These are phyloP conservation scores for Pseudonitzschia delicatissima DNA, from an alignment of 108 stramenopile species.

Conservation along the genomic window DNA sequence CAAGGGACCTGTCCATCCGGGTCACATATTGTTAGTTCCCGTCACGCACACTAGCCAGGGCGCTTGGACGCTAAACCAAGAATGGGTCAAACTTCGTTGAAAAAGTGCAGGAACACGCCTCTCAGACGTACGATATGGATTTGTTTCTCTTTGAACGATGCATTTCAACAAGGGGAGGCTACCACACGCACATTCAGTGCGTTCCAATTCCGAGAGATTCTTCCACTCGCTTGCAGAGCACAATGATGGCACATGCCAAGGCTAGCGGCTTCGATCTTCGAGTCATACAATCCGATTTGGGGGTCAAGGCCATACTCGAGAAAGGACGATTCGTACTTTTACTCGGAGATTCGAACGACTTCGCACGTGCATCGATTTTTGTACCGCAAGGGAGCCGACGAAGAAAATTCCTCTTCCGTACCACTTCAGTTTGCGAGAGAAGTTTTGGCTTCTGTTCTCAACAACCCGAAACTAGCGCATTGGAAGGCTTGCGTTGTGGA, in stretches of 20 bases:
- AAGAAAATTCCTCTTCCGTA: conserved; percentile 19
- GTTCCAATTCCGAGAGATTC: conserved; percentile 51
- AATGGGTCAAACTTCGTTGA: conserved; percentile 52
- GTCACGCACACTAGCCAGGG: conserved; percentile 67
- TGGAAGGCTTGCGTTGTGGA: conserved; percentile 85
- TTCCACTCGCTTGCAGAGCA: conserved; percentile 39
- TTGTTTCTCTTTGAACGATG: conserved; percentile 87
- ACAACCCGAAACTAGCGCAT: conserved; percentile 63
- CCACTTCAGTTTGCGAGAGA: conserved; percentile 91
- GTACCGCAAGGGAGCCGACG: conserved; percentile 29
- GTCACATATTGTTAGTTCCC: conserved; percentile 85
- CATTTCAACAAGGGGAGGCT: conserved; percentile 85
- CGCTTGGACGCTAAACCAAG: conserved; percentile 45
- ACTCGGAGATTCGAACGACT: conserved; percentile 27
- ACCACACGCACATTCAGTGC: conserved; percentile 86
- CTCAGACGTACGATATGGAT: conserved; percentile 56
- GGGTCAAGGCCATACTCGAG: conserved; percentile 39
- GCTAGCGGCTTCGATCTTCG: conserved; percentile 56
- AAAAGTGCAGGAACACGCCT: conserved; percentile 54
- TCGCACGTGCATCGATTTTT: conserved; percentile 22
- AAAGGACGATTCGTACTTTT: conserved; percentile 23
- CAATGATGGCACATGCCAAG: conserved; percentile 65
- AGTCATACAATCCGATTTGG: conserved; percentile 68
- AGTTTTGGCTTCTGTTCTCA: conserved; percentile 69
- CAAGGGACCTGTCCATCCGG: conserved; percentile 75